phyloP scores from a whole-genome alignment of 495 filamentous ascomycete species.

The Xylaria telfairii region DNA sequence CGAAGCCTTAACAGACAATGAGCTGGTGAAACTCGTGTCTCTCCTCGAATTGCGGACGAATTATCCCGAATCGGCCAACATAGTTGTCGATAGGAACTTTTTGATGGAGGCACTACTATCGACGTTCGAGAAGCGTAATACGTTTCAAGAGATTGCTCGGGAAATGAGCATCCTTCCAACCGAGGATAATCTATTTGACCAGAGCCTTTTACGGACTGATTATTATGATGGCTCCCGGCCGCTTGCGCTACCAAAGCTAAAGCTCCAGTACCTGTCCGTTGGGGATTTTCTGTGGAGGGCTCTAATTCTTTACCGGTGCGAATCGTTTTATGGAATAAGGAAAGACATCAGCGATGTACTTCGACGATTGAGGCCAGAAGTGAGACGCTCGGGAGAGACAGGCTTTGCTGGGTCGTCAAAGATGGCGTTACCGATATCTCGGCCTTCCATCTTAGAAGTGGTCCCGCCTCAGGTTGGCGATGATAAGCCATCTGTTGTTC shows the following conservation, averaged over 20 bases:
- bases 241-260: constrained; percentile 91
- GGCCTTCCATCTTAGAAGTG: constrained; percentile 87
- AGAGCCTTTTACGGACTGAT: constrained; percentile 82
- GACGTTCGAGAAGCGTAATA: constrained; percentile 75
- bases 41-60: constrained; percentile 77
- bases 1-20: constrained; percentile 70
- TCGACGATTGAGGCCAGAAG: constrained; percentile 77
- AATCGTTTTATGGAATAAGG: constrained; percentile 93
- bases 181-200: constrained; percentile 84
- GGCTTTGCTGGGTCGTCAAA: constrained; percentile 85
- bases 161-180: constrained; percentile 80
- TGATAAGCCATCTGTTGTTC: constrained; percentile 80
- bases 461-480: constrained; percentile 85
- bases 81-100: constrained; percentile 70
- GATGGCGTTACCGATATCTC: constrained; percentile 87
- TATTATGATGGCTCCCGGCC: constrained; percentile 88
- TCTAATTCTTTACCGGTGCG: constrained; percentile 84
- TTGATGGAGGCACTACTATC: constrained; percentile 79
- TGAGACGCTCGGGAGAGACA: constrained; percentile 65
- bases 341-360: constrained; percentile 85
- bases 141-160: constrained; percentile 80
- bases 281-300: constrained; percentile 96
- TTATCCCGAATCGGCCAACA: constrained; percentile 73
- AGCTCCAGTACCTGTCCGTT: constrained; percentile 92
- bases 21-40: constrained; percentile 71